phyloP scores from a whole-genome alignment of 2,329 filamentous ascomycete genomes.

The Lizonia empirigonia region DNA sequence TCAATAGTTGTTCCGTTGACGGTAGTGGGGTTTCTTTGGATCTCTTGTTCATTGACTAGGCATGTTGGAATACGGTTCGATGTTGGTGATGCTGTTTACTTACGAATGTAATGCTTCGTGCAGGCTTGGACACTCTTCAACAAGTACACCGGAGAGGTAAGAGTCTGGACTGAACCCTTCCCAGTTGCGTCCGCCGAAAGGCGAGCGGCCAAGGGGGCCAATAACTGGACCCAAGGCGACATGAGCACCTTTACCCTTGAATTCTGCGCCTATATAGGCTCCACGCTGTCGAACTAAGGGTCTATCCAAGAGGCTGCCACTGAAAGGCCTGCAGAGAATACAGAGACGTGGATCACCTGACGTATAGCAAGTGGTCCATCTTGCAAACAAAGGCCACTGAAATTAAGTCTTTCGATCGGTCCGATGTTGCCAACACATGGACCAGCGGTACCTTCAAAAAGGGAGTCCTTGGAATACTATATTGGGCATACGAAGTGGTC shows the following conservation, averaged over 20 bases:
- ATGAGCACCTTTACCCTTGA: conserved; percentile 32
- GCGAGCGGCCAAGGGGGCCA: conserved; percentile 48
- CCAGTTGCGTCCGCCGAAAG: conserved; percentile 54
- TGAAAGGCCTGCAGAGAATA: conserved; percentile 5
- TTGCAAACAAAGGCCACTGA: conserved; percentile 49
- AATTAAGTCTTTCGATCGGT: conserved; percentile 46
- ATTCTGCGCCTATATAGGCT: conserved; percentile 11
- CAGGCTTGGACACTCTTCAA: conserved; percentile 51
- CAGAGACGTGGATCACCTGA: conserved; percentile 19
- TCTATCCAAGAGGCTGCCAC: conserved; percentile 10
- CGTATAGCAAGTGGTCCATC: conserved; percentile 48
- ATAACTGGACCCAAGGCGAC: conserved; percentile 58
- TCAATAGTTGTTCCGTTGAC: conserved; percentile 56
- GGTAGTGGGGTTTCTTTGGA: conserved; percentile 50
- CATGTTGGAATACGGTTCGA: conserved; percentile 53
- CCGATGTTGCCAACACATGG: conserved; percentile 46
- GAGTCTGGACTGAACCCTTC: conserved; percentile 58
- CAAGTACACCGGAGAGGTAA: conserved; percentile 54
- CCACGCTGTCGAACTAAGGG: not conserved
- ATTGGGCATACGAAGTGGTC: too few relatives aligned
- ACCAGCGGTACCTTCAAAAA: conserved; percentile 32
- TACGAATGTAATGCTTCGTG: conserved; percentile 51
- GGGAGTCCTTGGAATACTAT: too few relatives aligned
- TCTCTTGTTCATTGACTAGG: conserved; percentile 72
- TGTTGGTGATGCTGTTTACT: conserved; percentile 20